A percentile compares a stretch with the other conserved stretches of the same genome.
These are phyloP conservation scores for Pyracantha coccinea DNA, from an alignment of 331 rosid genomes.

Conservation along the genomic window DNA sequence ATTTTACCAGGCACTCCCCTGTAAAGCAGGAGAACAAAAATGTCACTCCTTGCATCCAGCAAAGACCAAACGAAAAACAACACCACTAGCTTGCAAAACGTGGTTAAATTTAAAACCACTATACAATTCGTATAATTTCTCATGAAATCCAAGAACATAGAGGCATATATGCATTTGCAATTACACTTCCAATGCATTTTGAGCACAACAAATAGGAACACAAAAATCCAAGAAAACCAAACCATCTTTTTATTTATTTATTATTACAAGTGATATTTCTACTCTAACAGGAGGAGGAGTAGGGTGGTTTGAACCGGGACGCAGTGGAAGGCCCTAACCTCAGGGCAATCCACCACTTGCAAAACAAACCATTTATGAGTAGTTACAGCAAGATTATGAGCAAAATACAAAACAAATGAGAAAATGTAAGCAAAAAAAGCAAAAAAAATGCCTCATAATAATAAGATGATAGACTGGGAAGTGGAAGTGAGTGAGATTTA, in stretches of 20 bases:
- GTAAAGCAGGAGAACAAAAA: conserved; percentile 23
- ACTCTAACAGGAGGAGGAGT: background rate
- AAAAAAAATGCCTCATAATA: background rate
- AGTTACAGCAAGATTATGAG: background rate
- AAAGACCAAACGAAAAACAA: background rate
- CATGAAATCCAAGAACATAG: background rate
- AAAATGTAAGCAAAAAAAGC: background rate
- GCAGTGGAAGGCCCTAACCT: background rate
- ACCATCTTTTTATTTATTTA: no score
- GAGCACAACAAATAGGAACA: no score
- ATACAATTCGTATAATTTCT: background rate
- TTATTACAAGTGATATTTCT: background rate
- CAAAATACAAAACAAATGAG: background rate
- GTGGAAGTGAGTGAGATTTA: background rate
- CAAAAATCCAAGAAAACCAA: no score
- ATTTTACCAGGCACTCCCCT: conserved; percentile 48
- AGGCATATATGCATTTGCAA: background rate
- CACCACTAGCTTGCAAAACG: background rate
- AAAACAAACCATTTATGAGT: background rate
- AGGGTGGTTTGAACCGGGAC: background rate
- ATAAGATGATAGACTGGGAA: background rate
- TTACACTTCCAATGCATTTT: background rate
- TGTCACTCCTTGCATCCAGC: background rate
- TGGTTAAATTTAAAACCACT: background rate
- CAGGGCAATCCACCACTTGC: background rate